These are phyloP conservation scores for Dictyostelium purpureum DNA, from an alignment of 78 protist genomes.

Conservation along the genomic window DNA sequence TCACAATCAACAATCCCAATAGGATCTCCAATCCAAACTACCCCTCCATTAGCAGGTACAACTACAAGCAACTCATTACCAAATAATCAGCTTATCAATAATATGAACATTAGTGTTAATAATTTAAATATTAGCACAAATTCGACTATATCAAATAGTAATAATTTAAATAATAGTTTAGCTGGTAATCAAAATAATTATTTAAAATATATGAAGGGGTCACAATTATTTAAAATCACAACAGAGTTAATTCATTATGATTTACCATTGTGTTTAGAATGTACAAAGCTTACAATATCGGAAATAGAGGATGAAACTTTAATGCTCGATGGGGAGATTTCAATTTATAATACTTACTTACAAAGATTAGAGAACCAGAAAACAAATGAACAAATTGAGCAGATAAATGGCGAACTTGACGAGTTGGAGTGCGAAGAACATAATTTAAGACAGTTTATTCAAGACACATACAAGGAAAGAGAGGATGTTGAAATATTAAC, in stretches of 20 bases:
- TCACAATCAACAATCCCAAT: neutral
- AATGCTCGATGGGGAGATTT: neutral
- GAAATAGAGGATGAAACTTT: conserved; percentile 47
- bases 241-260: conserved; percentile 51
- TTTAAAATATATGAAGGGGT: conserved; percentile 23
- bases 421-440: conserved; percentile 17
- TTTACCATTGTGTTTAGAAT: conserved; percentile 68
- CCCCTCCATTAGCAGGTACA: neutral
- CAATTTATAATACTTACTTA: neutral
- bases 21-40: neutral
- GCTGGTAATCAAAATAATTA: neutral
- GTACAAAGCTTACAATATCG: conserved; percentile 21
- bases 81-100: neutral
- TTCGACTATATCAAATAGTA: neutral
- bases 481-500: neutral
- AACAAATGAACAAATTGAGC: neutral
- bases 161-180: neutral
- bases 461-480: neutral
- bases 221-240: conserved; percentile 27
- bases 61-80: neutral
- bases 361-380: conserved; percentile 2
- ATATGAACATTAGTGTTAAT: neutral
- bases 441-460: neutral
- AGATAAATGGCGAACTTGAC: neutral
- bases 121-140: neutral